Evolutionary conservation across 495 filamentous ascomycete genomes (phyloP), one percentile per base, ranked within the genome.

Genomic region (Pseudevernia furfuracea): DNA sequence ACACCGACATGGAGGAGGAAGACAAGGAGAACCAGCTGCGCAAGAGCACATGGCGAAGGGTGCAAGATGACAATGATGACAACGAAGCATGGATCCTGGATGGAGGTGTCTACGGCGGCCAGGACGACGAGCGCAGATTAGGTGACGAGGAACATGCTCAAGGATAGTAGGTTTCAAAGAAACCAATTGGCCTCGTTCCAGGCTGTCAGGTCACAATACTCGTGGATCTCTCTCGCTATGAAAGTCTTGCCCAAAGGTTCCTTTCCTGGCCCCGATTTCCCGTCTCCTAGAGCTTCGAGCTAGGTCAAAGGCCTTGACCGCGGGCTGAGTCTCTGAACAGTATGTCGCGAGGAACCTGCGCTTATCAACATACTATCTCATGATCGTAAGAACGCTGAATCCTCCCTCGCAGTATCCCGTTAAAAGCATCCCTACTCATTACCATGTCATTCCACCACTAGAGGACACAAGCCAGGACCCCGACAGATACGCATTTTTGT

Each of bases 41-140:
- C 65, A 82, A 77, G 58, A 80, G 79, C 63, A 83, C 81, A 4
- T 97, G 93, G 94, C 79, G 92, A 57, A 84, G 91, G 66, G 93
- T 96, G 1, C 95, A 97, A 72, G 91, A 97, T 75, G 90, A 96
- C 69, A 79, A 85, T 46, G 88, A 92, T 59, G 86, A 97, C 72
- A 97, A 96, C 68, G 93, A 96, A 75, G 83, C 82, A n/a, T 87
- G 92, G 76, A 96, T 96, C 66, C 75, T 96, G 8, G 89, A 96
- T 75, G 93, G 93, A 0, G 89, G 93, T 15, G 70, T 84, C 7
- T 85, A 88, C 74, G 89, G 90, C 67, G 76, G 69, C 3, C 64
- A 61, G 59, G 71, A 65, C 62, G 69, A 59, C 64, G 81, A 70
- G 75, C 80, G 74, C 69, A 74, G 49, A 70, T 67, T 67, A 68